These are phyloP conservation scores for Parietaria judaica DNA, from an alignment of 306 rosid species.

Conservation along the genomic window DNA sequence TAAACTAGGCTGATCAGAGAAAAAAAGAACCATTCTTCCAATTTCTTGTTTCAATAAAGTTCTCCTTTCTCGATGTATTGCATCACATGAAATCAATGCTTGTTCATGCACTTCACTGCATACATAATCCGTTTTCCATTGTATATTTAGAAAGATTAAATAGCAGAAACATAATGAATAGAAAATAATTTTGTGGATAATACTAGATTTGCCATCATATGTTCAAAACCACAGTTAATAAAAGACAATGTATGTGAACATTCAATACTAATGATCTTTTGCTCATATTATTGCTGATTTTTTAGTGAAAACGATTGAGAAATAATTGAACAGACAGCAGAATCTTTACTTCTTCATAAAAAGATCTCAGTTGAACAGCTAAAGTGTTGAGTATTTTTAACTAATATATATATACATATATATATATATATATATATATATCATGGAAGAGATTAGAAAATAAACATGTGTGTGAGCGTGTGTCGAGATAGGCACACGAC, in stretches of 20 bases:
- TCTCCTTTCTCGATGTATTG: slow-evolving; percentile 89
- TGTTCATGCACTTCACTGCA: slow-evolving; percentile 96
- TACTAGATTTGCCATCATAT: background rate
- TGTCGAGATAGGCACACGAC: too few relatives aligned
- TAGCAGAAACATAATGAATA: slow-evolving; percentile 6
- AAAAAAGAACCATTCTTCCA: slow-evolving; percentile 93
- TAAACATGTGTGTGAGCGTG: too few relatives aligned
- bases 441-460: too few relatives aligned
- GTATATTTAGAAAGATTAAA: slow-evolving; percentile 19
- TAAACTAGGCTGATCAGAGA: slow-evolving; percentile 92
- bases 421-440: too few relatives aligned
- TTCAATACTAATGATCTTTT: too few relatives aligned
- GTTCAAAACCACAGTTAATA: background rate
- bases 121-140: slow-evolving; percentile 22
- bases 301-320: too few relatives aligned
- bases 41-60: slow-evolving; percentile 95
- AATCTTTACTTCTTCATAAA: too few relatives aligned
- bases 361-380: too few relatives aligned
- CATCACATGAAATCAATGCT: slow-evolving; percentile 75
- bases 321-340: too few relatives aligned
- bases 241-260: too few relatives aligned
- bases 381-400: too few relatives aligned
- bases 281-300: too few relatives aligned
- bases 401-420: background rate
- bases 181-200: background rate